Evolutionary conservation across 306 rosid species (phyloP).

Genomic region (Sindora glabra): DNA sequence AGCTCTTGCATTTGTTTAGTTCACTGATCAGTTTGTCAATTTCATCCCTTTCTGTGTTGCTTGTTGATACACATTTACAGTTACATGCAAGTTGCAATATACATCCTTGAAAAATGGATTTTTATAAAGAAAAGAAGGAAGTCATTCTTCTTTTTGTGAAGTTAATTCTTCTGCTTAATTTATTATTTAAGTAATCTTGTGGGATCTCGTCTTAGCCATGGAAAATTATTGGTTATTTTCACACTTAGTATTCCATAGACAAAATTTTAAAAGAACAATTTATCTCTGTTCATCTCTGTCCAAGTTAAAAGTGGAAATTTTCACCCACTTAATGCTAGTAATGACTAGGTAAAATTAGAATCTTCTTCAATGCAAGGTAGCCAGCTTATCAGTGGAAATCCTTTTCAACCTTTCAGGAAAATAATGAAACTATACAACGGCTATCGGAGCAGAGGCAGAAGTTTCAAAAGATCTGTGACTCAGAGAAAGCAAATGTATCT

Average conservation of each 20-base stretch:
- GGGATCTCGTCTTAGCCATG: background rate
- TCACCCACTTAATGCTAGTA: background rate
- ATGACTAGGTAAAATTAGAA: background rate
- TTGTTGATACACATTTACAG: too few species aligned
- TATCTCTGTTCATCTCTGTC: background rate
- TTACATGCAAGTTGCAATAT: background rate
- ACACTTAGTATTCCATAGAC: background rate
- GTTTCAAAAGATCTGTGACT: slow-evolving; percentile 42
- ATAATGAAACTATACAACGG: slow-evolving; percentile 32
- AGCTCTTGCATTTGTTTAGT: background rate
- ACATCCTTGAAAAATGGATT: background rate
- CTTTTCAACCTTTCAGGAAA: slow-evolving; percentile 34
- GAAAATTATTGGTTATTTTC: background rate
- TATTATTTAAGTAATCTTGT: background rate
- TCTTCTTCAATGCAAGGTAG: background rate
- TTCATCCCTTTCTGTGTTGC: too few species aligned
- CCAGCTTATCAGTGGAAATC: background rate
- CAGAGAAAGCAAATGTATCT: slow-evolving; percentile 41
- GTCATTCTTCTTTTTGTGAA: background rate
- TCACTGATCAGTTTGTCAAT: too few species aligned
- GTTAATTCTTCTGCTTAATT: background rate
- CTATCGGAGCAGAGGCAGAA: slow-evolving; percentile 49
- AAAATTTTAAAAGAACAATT: background rate
- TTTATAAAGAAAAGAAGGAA: background rate
- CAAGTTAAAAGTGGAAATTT: background rate